These are phyloP conservation scores for Adiantum capillusveneris DNA, from an alignment of 75 land plant species.

Conservation along the genomic window DNA sequence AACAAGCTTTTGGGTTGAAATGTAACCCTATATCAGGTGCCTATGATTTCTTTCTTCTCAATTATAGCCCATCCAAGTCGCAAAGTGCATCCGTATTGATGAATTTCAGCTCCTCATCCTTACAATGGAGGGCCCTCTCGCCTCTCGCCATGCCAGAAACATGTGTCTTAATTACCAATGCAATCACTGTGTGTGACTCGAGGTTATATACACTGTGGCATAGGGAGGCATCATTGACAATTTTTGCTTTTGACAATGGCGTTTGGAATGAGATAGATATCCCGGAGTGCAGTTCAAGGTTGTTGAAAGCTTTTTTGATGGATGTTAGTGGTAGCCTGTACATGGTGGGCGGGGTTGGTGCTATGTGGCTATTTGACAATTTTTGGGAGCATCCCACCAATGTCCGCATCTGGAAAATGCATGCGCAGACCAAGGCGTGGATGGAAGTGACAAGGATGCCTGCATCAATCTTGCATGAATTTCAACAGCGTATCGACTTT, in stretches of 20 bases:
- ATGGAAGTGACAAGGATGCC: background rate
- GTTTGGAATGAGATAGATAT: background rate
- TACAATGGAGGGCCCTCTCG: too few species aligned
- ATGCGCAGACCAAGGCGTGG: background rate
- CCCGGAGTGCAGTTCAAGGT: background rate
- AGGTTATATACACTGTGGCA: background rate
- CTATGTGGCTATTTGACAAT: background rate
- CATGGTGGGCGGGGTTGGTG: slow-evolving; percentile 1
- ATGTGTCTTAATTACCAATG: too few species aligned
- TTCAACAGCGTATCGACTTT: background rate
- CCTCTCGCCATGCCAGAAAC: too few species aligned
- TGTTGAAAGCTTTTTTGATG: background rate
- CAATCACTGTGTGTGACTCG: too few species aligned
- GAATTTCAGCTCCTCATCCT: too few species aligned
- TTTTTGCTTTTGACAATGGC: background rate
- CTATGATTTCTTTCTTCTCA: too few species aligned
- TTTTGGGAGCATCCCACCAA: background rate
- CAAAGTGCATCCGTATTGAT: too few species aligned
- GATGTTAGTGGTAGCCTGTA: background rate
- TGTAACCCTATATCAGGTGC: background rate
- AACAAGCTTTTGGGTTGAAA: background rate
- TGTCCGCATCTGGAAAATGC: background rate
- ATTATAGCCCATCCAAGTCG: too few species aligned
- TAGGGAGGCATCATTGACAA: background rate
- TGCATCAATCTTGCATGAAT: background rate